Percentiles rank a stretch among this genome's conserved stretches.
Evolutionary conservation across 192 early-diverging fungal species (phyloP).

Genomic region (Ambispora gerdemannii): DNA sequence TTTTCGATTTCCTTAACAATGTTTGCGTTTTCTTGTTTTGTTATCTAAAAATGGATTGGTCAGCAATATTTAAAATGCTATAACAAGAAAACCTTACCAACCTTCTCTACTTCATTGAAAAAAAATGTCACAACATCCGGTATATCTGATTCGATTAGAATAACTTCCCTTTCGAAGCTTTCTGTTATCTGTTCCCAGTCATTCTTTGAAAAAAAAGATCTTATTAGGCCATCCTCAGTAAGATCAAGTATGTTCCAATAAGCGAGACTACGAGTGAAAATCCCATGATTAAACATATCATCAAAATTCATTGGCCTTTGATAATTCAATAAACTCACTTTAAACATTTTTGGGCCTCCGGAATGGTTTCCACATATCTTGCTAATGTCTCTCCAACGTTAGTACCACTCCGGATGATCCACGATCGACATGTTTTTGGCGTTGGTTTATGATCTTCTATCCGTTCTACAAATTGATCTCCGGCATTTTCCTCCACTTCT

Average conservation of each 20-base stretch:
- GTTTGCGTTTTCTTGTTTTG: constrained; percentile 22
- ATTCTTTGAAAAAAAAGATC: constrained; percentile 29
- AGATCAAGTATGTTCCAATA: constrained; percentile 35
- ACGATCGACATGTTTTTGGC: not conserved
- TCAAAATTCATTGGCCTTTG: not conserved
- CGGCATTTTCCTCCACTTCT: not conserved
- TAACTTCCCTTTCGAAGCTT: constrained; percentile 32
- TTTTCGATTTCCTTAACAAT: constrained; percentile 31
- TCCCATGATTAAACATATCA: constrained; percentile 16
- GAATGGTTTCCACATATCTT: constrained; percentile 30
- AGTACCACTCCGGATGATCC: constrained; percentile 17
- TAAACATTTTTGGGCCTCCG: constrained; percentile 35
- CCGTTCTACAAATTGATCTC: constrained; percentile 5
- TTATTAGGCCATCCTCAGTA: constrained; percentile 25
- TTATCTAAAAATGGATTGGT: constrained; percentile 27
- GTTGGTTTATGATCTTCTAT: constrained; percentile 1
- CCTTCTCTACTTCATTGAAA: constrained; percentile 35
- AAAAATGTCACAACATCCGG: constrained; percentile 21
- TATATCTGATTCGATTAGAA: constrained; percentile 25
- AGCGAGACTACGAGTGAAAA: constrained; percentile 30
- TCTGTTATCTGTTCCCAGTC: constrained; percentile 28
- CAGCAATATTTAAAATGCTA: constrained; percentile 29
- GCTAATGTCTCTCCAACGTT: constrained; percentile 25
- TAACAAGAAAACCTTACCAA: constrained; percentile 24
- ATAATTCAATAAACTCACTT: constrained; percentile 31